Evolutionary conservation across 352 stramenopile genomes (phyloP), one percentile per base, ranked within the genome.

Genomic region (Globisporangium spinosum): DNA sequence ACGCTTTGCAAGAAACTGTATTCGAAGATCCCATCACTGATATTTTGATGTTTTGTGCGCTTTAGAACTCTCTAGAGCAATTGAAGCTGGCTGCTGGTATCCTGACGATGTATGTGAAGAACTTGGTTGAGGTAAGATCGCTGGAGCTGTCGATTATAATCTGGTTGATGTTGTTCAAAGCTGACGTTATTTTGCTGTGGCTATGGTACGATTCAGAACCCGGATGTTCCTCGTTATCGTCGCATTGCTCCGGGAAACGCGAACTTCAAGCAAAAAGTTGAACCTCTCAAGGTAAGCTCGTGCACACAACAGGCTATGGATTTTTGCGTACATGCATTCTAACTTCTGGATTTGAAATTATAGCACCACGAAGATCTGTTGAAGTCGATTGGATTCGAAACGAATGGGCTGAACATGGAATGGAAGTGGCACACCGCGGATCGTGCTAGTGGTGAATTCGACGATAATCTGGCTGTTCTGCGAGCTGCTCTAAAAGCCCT

Each of bases 71-170:
- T 20, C 58, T 84, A 27, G 86, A 93, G 40, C 76, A 90, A 67
- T 70, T 94, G 5, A 87, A 91, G 55, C 58, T 89, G 25, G 84
- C 81, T 62, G 76, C 80, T 10, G 79, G 82, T 2, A 90, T 94
- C 66, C 76, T 94, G 23, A 85, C 83, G 65, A 94, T 94, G 86
- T 94, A 94, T 76, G 84, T 92, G 64, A 93, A 91, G 77, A 94
- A 94, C 66, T 69, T 94, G 15, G 75, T 91, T 22, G 86, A 94
- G 77, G 85, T 91, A 80, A 61, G 68, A 22, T 51, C 3, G 53
- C 3, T 35, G 13, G 58, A 22, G 49, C 2, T 10, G 60, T 23
- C 47, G 34, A 15, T 45, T 23, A 61, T 51, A 22, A 23, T 51
- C 1, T 51, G 17, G 12, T 23, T n/a, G 17, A 51, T 25, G 6